Percentiles rank a stretch among this genome's conserved stretches.
Conservation (phyloP, 768 basidiomycete species). For the Amanita subjunquillea region DNA sequence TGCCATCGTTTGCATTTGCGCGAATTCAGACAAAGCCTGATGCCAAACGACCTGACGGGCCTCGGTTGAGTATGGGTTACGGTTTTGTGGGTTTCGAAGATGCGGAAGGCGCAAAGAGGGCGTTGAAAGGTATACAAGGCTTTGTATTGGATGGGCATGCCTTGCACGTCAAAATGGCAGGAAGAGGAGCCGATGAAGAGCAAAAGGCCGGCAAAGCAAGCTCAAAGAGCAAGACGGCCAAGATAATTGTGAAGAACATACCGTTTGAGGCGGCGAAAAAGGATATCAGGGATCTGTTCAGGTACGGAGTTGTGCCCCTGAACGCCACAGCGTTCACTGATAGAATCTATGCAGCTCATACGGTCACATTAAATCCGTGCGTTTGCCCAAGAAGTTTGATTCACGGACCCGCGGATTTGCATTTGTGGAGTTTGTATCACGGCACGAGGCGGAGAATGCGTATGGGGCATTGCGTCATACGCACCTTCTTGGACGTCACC, state of each 20-base stretch:
- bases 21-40: conserved; percentile 88
- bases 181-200: conserved; percentile 58
- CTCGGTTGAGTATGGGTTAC: conserved; percentile 84
- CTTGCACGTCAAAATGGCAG: conserved; percentile 78
- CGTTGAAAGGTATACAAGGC: conserved; percentile 67
- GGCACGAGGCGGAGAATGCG: conserved; percentile 85
- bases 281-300: conserved; percentile 83
- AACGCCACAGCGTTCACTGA: conserved; percentile 1
- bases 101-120: conserved; percentile 60
- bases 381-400: conserved; percentile 88
- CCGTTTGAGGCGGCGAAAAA: conserved; percentile 95
- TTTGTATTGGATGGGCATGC: conserved; percentile 82
- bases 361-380: conserved; percentile 89
- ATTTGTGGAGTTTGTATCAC: conserved; percentile 88
- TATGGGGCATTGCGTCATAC: conserved; percentile 84
- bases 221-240: conserved; percentile 63
- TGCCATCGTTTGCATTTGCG: conserved; percentile 79
- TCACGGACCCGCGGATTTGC: conserved; percentile 88
- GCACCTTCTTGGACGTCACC: conserved; percentile 90
- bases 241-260: conserved; percentile 97
- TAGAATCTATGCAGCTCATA: conserved; percentile 48
- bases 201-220: conserved; percentile 24
- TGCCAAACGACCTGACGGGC: conserved; percentile 53
- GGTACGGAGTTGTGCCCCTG: conserved; percentile 38
- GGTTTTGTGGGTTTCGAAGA: conserved; percentile 91